A percentile compares a stretch with the other conserved stretches of the same genome.
Evolutionary conservation across 164 flowering plant species (phyloP).

Genomic region (Vitis amurensis): DNA sequence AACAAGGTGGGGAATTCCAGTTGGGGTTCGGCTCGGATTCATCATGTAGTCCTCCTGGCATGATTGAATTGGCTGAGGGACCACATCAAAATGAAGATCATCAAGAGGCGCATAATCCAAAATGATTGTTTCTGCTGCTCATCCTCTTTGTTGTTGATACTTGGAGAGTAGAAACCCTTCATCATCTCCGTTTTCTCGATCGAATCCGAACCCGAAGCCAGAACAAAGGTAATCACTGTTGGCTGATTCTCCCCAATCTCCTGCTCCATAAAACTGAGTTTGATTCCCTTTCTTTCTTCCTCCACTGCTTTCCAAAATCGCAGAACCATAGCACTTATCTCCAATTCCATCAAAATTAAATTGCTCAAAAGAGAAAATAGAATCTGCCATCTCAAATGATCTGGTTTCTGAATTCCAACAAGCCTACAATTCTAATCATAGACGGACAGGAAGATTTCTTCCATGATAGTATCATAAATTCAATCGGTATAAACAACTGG

Average conservation of each 20-base stretch:
- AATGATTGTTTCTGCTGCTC: constrained; percentile 10
- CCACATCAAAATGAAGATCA: constrained; percentile 18
- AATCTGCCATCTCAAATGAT: not conserved
- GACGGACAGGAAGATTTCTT: no score
- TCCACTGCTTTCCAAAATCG: constrained; percentile 6
- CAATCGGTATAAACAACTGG: no score
- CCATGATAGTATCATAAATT: no score
- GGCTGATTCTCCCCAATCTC: constrained; percentile 16
- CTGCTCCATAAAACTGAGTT: constrained; percentile 11
- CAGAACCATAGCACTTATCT: constrained; percentile 11
- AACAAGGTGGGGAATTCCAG: not conserved
- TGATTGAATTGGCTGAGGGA: constrained; percentile 19
- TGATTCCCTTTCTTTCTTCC: constrained; percentile 13
- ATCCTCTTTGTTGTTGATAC: constrained; percentile 12
- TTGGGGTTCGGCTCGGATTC: constrained; percentile 1
- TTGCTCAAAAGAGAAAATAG: constrained; percentile 13
- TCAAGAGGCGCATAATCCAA: constrained; percentile 19
- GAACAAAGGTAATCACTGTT: constrained; percentile 11
- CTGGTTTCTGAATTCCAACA: no score
- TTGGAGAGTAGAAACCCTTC: constrained; percentile 13
- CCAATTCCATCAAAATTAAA: constrained; percentile 18
- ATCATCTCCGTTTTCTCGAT: constrained; percentile 4
- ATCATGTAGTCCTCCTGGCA: constrained; percentile 14
- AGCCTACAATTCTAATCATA: no score
- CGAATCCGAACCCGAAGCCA: constrained; percentile 15